Evolutionary conservation across 495 filamentous ascomycete species (phyloP).

Genomic region (Penicillium dipodomyicola): DNA sequence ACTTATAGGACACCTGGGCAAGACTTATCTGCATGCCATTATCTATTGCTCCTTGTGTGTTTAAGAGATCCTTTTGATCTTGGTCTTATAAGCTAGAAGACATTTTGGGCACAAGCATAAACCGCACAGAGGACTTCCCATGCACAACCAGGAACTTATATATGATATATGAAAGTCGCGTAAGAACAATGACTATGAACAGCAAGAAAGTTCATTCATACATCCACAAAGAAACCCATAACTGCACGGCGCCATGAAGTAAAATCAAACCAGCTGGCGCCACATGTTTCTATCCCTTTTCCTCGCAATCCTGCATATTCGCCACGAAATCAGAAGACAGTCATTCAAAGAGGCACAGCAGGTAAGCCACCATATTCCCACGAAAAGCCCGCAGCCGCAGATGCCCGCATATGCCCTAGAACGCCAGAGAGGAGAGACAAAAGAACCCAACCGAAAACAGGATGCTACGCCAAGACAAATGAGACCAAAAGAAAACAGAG

Average conservation of each 20-base stretch:
- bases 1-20: too few relatives aligned
- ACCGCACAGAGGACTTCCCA: background rate
- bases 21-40: too few relatives aligned
- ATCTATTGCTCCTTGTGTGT: too few relatives aligned
- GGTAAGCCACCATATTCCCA: slow-evolving; percentile 6
- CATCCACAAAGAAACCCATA: background rate
- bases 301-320: slow-evolving; percentile 5
- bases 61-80: background rate
- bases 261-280: slow-evolving; percentile 9
- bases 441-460: background rate
- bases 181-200: background rate
- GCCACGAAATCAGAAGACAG: slow-evolving; percentile 4
- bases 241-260: slow-evolving; percentile 2
- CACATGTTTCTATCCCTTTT: slow-evolving; percentile 10
- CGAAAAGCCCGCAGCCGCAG: background rate
- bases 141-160: background rate
- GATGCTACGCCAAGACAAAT: slow-evolving; percentile 7
- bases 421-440: slow-evolving; percentile 7
- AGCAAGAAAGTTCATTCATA: slow-evolving; percentile 2
- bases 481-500: background rate
- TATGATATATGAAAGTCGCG: background rate
- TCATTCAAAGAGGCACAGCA: slow-evolving; percentile 2
- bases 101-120: background rate
- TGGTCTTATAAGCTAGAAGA: background rate
- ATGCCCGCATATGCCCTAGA: slow-evolving; percentile 8